Base-by-base conservation (phyloP, 441 rosid species). In the Aleurites moluccanus region DNA sequence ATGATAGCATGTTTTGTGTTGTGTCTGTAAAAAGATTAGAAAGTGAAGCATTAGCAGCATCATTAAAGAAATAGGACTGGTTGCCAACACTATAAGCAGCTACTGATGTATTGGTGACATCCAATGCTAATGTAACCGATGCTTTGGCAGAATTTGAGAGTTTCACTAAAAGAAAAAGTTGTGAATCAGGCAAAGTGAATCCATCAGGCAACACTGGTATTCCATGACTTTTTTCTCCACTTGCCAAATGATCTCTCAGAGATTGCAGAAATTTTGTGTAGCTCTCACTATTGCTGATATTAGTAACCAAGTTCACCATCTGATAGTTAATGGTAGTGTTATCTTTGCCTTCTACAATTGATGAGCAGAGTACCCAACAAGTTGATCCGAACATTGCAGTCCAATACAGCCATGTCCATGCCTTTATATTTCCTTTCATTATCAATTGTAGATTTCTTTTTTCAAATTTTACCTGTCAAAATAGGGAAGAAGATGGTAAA, bases 221-320 rank as follows among this genome's bases (percentile, higher is more conserved):
- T 23, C 33, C 30, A 44, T 65, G 69, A 1, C 15, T 44, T 16
- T 7, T 1, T 7, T 42, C 2, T 23, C 30, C 33, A 10, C 69
- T 42, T 40, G 18, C 15, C 11, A 65, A 44, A 3, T 14, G 25
- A 23, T 47, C 69, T 65, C 69, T 67, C 84, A 49, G 18, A 5
- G 52, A 49, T 49, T 49, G 52, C 2, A 49, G 52, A 49, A 49
- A 49, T 49, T 10, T 1, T 49, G 52, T 11, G 15, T 49, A 49
- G 52, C 52, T 10, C 18, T 49, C 52, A 20, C 15, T 15, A 10
- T 49, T 10, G 13, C 2, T 15, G 52, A 15, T 20, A 2, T 49
- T 15, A 16, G 15, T 49, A 15, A 3, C 15, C 1, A 13, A 49
- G 15, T 13, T 49, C 52, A 49, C 18, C 18, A 20, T 49, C 18